Evolutionary conservation across 768 basidiomycete species (phyloP).

Genomic region (Suillus sp.): DNA sequence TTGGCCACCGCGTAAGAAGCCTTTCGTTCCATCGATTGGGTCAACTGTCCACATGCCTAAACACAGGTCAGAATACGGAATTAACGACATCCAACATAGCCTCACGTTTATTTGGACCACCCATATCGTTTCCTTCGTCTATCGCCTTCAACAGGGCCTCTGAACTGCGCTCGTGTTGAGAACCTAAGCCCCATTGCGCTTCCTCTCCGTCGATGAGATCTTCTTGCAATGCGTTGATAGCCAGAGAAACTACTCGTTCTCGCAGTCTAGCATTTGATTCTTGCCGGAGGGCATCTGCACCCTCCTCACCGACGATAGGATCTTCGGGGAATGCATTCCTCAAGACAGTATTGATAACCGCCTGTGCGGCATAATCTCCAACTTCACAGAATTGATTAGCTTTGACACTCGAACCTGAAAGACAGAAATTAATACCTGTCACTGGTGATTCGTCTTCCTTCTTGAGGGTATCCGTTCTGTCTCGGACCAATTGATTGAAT

Average conservation of each 20-base stretch:
- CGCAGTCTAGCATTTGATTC: constrained; percentile 47
- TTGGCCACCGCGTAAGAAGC: constrained; percentile 89
- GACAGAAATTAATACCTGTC: constrained; percentile 54
- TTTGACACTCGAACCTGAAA: constrained; percentile 7
- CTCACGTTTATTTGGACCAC: constrained; percentile 74
- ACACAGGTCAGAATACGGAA: constrained; percentile 3
- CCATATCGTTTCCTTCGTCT: constrained; percentile 76
- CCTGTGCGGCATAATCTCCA: constrained; percentile 93
- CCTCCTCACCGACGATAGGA: constrained; percentile 93
- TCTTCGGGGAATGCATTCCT: constrained; percentile 77
- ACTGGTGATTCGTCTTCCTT: constrained; percentile 94
- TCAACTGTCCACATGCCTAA: constrained; percentile 86
- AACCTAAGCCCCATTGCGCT: constrained; percentile 73
- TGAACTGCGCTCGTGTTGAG: constrained; percentile 50
- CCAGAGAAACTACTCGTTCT: constrained; percentile 75
- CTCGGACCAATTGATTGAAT: constrained; percentile 73
- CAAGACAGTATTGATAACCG: constrained; percentile 85
- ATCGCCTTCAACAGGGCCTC: constrained; percentile 80
- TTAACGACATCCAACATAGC: constrained; percentile 22
- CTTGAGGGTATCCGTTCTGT: constrained; percentile 77
- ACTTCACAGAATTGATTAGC: constrained; percentile 46
- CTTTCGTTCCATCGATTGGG: constrained; percentile 93
- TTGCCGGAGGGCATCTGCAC: constrained; percentile 73
- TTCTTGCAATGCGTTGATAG: constrained; percentile 72
- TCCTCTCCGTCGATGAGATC: constrained; percentile 57